phyloP scores from a whole-genome alignment of 768 basidiomycete species.

The Calocybe cyanea region DNA sequence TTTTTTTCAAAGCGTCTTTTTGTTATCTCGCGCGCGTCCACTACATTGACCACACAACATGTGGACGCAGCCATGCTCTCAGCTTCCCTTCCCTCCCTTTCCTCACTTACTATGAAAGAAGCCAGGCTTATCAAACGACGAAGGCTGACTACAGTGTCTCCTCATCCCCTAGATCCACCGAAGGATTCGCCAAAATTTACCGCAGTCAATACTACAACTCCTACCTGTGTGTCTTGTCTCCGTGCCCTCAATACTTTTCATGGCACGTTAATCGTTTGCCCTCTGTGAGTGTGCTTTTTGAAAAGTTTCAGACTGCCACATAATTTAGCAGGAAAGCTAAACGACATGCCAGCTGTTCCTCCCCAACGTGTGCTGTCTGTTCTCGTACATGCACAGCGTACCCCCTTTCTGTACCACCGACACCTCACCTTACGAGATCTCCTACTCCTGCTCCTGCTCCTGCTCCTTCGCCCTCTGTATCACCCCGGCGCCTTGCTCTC shows the following conservation, averaged over 20 bases:
- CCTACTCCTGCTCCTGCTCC: conserved; percentile 25
- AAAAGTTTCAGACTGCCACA: too few species aligned
- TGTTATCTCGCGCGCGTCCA: background rate
- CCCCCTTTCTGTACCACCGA: conserved; percentile 31
- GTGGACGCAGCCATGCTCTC: conserved; percentile 11
- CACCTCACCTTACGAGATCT: conserved; percentile 36
- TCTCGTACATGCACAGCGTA: conserved; percentile 40
- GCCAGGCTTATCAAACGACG: conserved; percentile 28
- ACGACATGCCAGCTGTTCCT: conserved; percentile 28
- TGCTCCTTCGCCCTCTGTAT: conserved; percentile 24
- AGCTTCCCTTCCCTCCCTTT: background rate
- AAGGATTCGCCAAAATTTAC: conserved; percentile 4
- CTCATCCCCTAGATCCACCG: background rate
- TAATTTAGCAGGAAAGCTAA: too few species aligned
- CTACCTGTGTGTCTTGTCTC: conserved; percentile 25
- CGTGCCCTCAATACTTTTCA: conserved; percentile 21
- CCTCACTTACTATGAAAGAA: conserved; percentile 10
- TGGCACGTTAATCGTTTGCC: conserved; percentile 21
- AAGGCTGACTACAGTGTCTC: conserved; percentile 12
- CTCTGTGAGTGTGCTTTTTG: conserved; percentile 18
- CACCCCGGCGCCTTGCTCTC: conserved; percentile 27
- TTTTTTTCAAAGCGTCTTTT: conserved; percentile 13
- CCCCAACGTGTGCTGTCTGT: conserved; percentile 40
- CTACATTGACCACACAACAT: conserved; percentile 7
- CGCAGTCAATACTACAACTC: background rate